Percentiles rank a stretch among this genome's conserved stretches.
These are phyloP conservation scores for Solanum ahanhuiri DNA, from an alignment of 257 asterid genomes.

Conservation along the genomic window DNA sequence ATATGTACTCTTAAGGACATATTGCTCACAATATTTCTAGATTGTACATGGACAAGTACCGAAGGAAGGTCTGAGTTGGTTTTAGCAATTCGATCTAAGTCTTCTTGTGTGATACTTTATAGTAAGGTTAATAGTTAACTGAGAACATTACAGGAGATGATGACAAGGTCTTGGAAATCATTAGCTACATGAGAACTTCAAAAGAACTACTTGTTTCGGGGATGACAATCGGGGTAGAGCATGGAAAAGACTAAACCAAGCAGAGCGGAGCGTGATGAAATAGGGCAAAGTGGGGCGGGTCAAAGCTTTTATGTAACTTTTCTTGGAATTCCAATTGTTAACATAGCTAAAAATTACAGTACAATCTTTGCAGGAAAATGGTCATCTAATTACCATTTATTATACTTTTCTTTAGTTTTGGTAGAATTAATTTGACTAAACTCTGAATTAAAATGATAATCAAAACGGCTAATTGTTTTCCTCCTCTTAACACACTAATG, in stretches of 20 bases:
- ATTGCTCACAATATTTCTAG: neutral
- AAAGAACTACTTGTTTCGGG: too few relatives aligned
- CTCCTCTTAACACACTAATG: neutral
- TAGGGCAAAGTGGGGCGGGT: neutral
- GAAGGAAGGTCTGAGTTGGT: neutral
- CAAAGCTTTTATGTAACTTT: neutral
- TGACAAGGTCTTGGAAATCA: neutral
- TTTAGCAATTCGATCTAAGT: too few relatives aligned
- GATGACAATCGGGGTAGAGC: neutral
- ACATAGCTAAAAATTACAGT: neutral
- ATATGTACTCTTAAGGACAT: neutral
- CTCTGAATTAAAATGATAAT: neutral
- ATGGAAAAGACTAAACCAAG: neutral
- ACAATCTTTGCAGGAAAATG: neutral
- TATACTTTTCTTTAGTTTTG: neutral
- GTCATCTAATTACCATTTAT: neutral
- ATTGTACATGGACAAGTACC: neutral
- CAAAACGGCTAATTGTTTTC: neutral
- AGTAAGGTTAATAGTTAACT: neutral
- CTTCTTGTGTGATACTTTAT: neutral
- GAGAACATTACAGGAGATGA: neutral
- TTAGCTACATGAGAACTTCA: conserved; percentile 6
- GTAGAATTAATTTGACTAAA: neutral
- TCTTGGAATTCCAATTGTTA: neutral
- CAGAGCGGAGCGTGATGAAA: neutral